Conservation (phyloP, 768 basidiomycete species). For the Phanerochaete sordida region DNA sequence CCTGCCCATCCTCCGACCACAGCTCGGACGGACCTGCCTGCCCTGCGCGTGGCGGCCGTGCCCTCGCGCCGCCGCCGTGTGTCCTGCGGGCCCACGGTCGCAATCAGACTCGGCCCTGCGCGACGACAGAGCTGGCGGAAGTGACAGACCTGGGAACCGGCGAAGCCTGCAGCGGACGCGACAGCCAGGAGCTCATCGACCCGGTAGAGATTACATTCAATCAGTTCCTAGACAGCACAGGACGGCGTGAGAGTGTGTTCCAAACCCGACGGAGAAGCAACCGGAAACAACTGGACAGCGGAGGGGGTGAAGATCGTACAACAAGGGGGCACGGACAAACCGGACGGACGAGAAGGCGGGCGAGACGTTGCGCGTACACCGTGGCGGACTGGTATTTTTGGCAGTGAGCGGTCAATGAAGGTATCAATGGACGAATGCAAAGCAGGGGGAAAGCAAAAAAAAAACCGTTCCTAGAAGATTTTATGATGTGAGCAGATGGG, state of each 20-base stretch:
- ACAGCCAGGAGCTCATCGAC: not conserved
- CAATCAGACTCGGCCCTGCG: not conserved
- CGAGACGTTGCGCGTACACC: not conserved
- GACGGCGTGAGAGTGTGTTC: not conserved
- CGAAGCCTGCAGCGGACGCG: not conserved
- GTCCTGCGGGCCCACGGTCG: not conserved
- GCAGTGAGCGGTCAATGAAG: not conserved
- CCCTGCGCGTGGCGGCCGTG: not conserved
- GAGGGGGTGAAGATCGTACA: not conserved
- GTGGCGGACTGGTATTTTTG: conserved; percentile 5
- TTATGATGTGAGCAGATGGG: not conserved
- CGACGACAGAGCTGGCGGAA: not conserved
- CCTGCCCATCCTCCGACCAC: no score
- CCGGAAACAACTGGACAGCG: not conserved
- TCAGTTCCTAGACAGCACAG: conserved; percentile 1
- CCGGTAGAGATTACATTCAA: not conserved
- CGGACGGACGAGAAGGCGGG: not conserved
- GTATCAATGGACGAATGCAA: not conserved
- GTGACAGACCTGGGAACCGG: conserved; percentile 1
- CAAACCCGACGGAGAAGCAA: not conserved
- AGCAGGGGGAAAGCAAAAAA: not conserved
- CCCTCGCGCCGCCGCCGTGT: not conserved
- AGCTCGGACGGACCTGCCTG: not conserved
- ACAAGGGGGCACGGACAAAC: not conserved
- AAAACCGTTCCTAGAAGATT: not conserved